Evolutionary conservation across 1,284 basidiomycete species (phyloP), one percentile per base, ranked within the genome.

Genomic region (Boletellus deceptivus): DNA sequence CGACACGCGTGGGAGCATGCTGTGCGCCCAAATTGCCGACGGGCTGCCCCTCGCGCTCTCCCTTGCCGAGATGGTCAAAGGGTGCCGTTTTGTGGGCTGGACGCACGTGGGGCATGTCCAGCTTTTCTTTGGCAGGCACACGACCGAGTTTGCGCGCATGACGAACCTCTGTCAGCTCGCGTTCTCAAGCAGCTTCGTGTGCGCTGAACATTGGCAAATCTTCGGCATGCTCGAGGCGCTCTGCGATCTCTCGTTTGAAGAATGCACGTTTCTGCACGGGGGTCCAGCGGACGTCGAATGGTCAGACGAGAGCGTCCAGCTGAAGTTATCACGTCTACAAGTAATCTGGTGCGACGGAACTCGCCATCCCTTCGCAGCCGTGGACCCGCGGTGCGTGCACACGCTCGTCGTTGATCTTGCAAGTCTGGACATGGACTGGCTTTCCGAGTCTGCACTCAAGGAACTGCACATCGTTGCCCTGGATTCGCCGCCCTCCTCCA

Each of bases 1-100:
- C 20, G 20, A 20, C 4, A 20, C 20, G 2, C 20, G 20, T 4
- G 20, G 20, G 20, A 20, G 20, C 20, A 20, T 3, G 9, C 42
- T 62, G n/a, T 64, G 57, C 37, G n/a, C 46, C 14, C 62, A 55
- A 16, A 52, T 64, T 2, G 38, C 43, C 2, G 52, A 48, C 4
- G 43, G 44, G 17, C 42, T 47, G 14, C 53, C 53, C 13, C 53
- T 68, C 5, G 54, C 58, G 4, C 58, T 59, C 14, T 33, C 58
- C 6, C 46, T 64, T 3, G 58, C 60, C 6, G 25, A 53, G 40
- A 29, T 13, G 3, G 58, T 64, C 6, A 46, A 31, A 22, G 22
- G 7, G 0, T 65, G 66, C 37, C 36, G 34, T 33, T 56, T 64
- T 33, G 8, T 2, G 6, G 7, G 9, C 8, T 25, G 20, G 20